Base-by-base conservation (phyloP, 2,329 filamentous ascomycete species). In the Botryotinia globosa region DNA sequence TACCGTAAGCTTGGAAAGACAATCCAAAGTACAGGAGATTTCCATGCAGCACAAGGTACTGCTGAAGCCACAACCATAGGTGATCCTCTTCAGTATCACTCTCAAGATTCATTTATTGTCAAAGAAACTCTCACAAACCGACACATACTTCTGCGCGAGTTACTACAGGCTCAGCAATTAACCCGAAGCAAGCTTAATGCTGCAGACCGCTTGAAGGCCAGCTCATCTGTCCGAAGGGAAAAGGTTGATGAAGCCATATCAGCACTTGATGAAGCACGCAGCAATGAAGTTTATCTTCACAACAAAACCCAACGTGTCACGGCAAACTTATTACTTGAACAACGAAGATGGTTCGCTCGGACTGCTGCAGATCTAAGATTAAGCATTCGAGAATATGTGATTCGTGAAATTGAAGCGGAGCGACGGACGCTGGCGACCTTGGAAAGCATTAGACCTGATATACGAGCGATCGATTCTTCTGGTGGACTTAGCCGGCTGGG, bases 231-330 rank as follows among this genome's bases (percentile, higher is more conserved):
- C 51, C 92, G 94, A 75, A 88, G 92, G 51, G 96, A 99, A 80
- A 99, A 98, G 84, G 96, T 98, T 42, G 96, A 99, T 81, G 96
- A 99, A 83, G 96, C 96, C n/a, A 97, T 99, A 79, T 87, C 90
- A 29, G 89, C 94, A 7, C 87, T 98, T 7, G 94, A 97, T 75
- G 96, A 98, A 80, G 96, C 96, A 6, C 88, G 92, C 72, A 90
- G 88, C 75, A 90, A 92, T 77, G 96, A 99, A 83, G 85, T 90
- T 22, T 92, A 94, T 79, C 88, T 99, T 37, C 88, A 89, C 74
- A 89, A 92, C 78, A 98, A 97, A 84, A 97, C 94, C 0, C 90
- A 94, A 74, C 89, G 93, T 65, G 95, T 99, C 16, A 98, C 96
- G 0, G 87, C 91, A 64, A 98, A 97, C 81, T 87, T 99, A 2